Evolutionary conservation across 257 asterid species (phyloP).

Genomic region (Przewalskia tangutica): DNA sequence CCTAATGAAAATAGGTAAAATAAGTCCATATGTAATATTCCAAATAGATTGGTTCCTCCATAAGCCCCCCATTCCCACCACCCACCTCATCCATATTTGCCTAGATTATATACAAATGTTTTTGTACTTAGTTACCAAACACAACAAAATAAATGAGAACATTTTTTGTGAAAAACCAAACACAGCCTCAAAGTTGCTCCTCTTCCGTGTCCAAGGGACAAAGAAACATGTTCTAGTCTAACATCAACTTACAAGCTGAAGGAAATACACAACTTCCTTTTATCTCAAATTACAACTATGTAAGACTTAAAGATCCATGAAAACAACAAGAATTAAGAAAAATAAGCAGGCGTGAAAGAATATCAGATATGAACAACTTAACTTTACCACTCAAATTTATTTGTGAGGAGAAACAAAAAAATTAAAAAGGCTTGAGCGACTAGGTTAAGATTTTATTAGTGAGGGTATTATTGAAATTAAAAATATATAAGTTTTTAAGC

Average conservation of each 20-base stretch:
- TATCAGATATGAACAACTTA: not conserved
- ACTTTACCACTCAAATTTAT: not conserved
- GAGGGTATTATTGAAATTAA: not conserved
- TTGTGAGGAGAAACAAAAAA: not conserved
- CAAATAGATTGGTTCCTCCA: too few species aligned
- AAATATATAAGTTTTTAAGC: not conserved
- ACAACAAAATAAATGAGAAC: too few species aligned
- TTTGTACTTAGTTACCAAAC: too few species aligned
- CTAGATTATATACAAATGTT: too few species aligned
- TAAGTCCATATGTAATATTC: too few species aligned
- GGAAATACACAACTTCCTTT: not conserved
- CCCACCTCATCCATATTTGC: too few species aligned
- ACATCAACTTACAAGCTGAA: too few species aligned
- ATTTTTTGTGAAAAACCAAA: too few species aligned
- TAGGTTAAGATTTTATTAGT: not conserved
- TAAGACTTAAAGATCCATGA: not conserved
- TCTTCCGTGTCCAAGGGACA: not conserved
- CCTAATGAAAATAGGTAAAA: too few species aligned
- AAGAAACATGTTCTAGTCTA: not conserved
- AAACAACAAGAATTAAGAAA: not conserved
- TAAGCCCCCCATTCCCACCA: too few species aligned
- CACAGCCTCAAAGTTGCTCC: not conserved
- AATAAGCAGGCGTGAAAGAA: too few species aligned
- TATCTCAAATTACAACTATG: not conserved
- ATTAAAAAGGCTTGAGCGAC: too few species aligned